Base-by-base conservation (phyloP, 257 asterid genomes). In the Cordia subcordata region DNA sequence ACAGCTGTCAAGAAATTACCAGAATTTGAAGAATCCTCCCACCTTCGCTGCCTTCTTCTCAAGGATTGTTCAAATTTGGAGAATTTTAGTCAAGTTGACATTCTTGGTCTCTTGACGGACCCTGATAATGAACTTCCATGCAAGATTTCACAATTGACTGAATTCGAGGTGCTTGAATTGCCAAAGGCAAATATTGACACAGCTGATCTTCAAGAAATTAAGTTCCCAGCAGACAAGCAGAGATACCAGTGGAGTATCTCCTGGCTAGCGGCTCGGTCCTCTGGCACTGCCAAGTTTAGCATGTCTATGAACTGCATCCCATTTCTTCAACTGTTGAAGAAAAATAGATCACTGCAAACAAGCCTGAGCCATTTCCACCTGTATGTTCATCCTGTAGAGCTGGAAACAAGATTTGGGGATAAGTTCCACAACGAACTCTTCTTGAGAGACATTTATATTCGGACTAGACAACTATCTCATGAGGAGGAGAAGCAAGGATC, bases 191-290 rank as follows among this genome's bases (percentile, higher is more conserved):
- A 37, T 4, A 10, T 20, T 49, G 35, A 37, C 23, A 44, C 8
- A 12, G 18, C 10, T 37, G 8, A 12, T 57, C n/a, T 32, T 13
- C 35, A 58, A 27, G 53, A 13, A n/a, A 20, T 27, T 6, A 27
- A 27, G 35, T 27, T 6, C 35, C 35, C 35, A 27, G 6, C 35
- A 27, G 35, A 27, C 6, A 27, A 27, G 35, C 35, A 1, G 35
- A 27, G 35, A 27, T 27, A 27, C 35, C 35, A 56, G 18, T 78
- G 84, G 81, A 74, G 62, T 61, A 59, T 74, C 58, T 71, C 69
- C 10, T 69, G 72, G 72, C 33, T 4, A 35, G 22, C n/a, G n/a
- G n/a, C 3, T 37, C 16, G 22, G 63, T 16, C 53, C 11, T 16
- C 32, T 37, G 23, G 4, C 40, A 27, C 35, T 27, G 45, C 37